Conservation (phyloP, 176 grass and related monocot genomes). For the Avena sativa region DNA sequence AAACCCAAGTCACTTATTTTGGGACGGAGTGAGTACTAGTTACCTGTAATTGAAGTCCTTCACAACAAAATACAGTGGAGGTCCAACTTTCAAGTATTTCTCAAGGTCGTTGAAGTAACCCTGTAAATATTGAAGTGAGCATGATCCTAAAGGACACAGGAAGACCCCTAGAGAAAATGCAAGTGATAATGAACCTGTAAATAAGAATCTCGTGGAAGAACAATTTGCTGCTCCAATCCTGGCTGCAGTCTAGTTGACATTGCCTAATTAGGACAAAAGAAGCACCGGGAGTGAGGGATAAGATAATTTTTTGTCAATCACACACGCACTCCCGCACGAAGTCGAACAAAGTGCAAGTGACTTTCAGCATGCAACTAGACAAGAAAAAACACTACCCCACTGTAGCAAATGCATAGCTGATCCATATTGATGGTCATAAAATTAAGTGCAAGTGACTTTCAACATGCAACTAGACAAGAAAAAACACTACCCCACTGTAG, state of each 20-base stretch:
- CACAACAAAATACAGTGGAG: constrained; percentile 95
- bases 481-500: neutral
- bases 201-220: constrained; percentile 92
- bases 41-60: constrained; percentile 99
- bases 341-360: neutral
- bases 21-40: neutral
- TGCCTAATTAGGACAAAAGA: constrained; percentile 57
- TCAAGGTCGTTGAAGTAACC: constrained; percentile 88
- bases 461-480: constrained; percentile 9
- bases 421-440: constrained; percentile 31
- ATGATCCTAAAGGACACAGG: constrained; percentile 32
- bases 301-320: neutral
- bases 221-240: constrained; percentile 91
- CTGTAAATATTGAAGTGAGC: constrained; percentile 50
- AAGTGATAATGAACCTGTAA: constrained; percentile 68
- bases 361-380: constrained; percentile 36
- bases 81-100: constrained; percentile 93
- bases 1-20: too few relatives aligned
- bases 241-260: constrained; percentile 85
- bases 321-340: neutral
- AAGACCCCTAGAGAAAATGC: constrained; percentile 26
- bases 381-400: constrained; percentile 3
- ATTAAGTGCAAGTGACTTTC: neutral
- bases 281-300: constrained; percentile 26
- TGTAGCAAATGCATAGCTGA: constrained; percentile 17